A percentile compares a stretch with the other conserved stretches of the same genome.
phyloP scores from a whole-genome alignment of 2,329 filamentous ascomycete genomes.

The Aspergillus pseudoviridinutans region DNA sequence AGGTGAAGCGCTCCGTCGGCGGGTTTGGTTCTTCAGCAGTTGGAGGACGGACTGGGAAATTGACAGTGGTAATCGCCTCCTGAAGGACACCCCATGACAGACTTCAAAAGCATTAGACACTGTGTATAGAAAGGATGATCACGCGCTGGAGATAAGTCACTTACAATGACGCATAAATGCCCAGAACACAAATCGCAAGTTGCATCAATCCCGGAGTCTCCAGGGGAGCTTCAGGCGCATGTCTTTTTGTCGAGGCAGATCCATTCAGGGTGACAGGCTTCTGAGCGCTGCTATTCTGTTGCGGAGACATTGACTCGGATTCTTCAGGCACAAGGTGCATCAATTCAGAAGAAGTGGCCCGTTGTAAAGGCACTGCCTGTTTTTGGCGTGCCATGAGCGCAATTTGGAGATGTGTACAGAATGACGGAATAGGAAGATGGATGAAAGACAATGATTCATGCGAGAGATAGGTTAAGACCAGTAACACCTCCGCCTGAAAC shows the following conservation, averaged over 20 bases:
- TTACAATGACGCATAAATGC: constrained; percentile 96
- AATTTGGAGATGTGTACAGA: neutral
- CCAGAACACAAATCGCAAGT: constrained; percentile 80
- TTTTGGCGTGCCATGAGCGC: constrained; percentile 66
- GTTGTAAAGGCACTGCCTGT: constrained; percentile 61
- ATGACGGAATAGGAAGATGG: neutral
- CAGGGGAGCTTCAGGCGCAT: constrained; percentile 25
- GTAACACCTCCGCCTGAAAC: neutral
- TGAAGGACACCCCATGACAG: constrained; percentile 95
- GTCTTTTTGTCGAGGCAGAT: constrained; percentile 15
- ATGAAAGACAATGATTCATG: neutral
- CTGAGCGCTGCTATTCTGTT: constrained; percentile 29
- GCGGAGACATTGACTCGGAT: constrained; percentile 22
- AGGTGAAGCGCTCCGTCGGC: constrained; percentile 72
- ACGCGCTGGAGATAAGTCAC: constrained; percentile 7
- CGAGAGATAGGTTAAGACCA: neutral
- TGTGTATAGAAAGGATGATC: neutral
- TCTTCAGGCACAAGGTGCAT: constrained; percentile 41
- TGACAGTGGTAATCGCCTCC: constrained; percentile 93
- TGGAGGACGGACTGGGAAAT: constrained; percentile 61
- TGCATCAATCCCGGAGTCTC: constrained; percentile 62
- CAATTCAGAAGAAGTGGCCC: constrained; percentile 64
- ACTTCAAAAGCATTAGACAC: constrained; percentile 44
- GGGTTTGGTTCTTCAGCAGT: constrained; percentile 41
- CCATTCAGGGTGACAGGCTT: constrained; percentile 15